phyloP scores from a whole-genome alignment of 2,329 filamentous ascomycete species.

The Coniochaeta hoffmannii region DNA sequence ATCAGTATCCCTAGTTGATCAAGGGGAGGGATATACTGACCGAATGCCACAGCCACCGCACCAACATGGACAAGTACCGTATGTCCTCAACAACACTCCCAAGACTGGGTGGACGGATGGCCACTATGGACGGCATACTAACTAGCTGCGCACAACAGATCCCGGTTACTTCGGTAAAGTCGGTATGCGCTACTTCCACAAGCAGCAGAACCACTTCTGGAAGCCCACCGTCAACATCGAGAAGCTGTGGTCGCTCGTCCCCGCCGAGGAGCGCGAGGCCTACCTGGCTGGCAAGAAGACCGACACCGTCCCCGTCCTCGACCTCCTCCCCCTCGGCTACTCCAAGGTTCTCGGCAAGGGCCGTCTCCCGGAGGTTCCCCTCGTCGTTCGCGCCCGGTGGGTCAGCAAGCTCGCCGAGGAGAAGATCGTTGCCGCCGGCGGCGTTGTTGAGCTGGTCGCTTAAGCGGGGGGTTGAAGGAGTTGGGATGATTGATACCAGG shows the following conservation, averaged over 20 bases:
- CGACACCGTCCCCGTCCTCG: slow-evolving; percentile 94
- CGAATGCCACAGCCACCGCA: slow-evolving; percentile 75
- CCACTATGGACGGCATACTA: slow-evolving; percentile 35
- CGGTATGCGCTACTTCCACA: slow-evolving; percentile 95
- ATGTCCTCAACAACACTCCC: neutral
- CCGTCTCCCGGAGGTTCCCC: slow-evolving; percentile 82
- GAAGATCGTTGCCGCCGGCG: slow-evolving; percentile 98
- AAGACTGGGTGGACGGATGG: slow-evolving; percentile 35
- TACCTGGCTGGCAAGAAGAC: slow-evolving; percentile 75
- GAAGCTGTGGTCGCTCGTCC: slow-evolving; percentile 94
- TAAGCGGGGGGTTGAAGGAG: slow-evolving; percentile 38
- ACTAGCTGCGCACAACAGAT: slow-evolving; percentile 34
- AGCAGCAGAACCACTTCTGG: slow-evolving; percentile 93
- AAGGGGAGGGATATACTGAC: slow-evolving; percentile 18
- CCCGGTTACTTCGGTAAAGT: slow-evolving; percentile 99
- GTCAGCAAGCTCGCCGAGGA: slow-evolving; percentile 94
- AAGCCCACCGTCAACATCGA: slow-evolving; percentile 98
- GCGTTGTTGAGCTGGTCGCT: slow-evolving; percentile 91
- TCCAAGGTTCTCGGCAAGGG: slow-evolving; percentile 99
- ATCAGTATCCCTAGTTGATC: slow-evolving; percentile 8
- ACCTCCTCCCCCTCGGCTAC: slow-evolving; percentile 95
- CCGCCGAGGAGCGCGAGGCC: slow-evolving; percentile 84
- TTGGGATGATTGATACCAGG: neutral
- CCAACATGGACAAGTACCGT: slow-evolving; percentile 72
- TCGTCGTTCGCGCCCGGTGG: slow-evolving; percentile 93